Evolutionary conservation across 768 basidiomycete species (phyloP).

Genomic region (Trametes punicea): DNA sequence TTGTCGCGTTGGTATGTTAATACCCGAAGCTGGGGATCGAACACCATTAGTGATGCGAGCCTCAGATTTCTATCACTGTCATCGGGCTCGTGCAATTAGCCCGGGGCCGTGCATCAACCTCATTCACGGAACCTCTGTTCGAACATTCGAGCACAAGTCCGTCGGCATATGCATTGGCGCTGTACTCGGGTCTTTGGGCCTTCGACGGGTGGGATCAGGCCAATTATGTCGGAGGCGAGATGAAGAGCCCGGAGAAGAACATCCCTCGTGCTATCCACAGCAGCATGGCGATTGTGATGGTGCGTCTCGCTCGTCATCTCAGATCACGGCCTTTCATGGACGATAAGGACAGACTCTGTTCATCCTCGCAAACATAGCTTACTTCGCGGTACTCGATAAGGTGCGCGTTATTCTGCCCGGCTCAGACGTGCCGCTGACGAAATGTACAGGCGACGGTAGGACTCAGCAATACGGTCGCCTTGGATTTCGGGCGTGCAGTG

Average conservation of each 20-base stretch:
- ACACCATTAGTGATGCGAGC: conserved; percentile 9
- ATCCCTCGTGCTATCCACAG: conserved; percentile 85
- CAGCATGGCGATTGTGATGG: conserved; percentile 84
- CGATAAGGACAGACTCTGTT: conserved; percentile 56
- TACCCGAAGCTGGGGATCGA: no score
- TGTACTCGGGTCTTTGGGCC: conserved; percentile 95
- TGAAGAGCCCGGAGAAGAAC: conserved; percentile 76
- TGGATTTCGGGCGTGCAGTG: conserved; percentile 87
- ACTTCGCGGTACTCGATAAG: conserved; percentile 91
- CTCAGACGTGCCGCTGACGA: not conserved
- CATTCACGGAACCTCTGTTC: conserved; percentile 68
- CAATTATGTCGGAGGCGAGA: conserved; percentile 89
- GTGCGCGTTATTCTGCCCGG: conserved; percentile 30
- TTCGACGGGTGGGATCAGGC: conserved; percentile 96
- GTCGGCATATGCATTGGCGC: conserved; percentile 84
- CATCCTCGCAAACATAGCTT: conserved; percentile 79
- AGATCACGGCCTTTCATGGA: not conserved
- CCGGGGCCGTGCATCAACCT: conserved; percentile 65
- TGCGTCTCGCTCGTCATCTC: conserved; percentile 33
- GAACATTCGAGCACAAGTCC: conserved; percentile 71
- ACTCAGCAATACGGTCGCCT: conserved; percentile 81
- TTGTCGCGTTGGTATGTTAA: conserved; percentile 59
- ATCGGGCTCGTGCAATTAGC: conserved; percentile 76
- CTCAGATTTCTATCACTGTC: conserved; percentile 65
- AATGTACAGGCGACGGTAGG: conserved; percentile 54